phyloP scores from a whole-genome alignment of 2,329 filamentous ascomycete species.

The Aspergillus texensis region DNA sequence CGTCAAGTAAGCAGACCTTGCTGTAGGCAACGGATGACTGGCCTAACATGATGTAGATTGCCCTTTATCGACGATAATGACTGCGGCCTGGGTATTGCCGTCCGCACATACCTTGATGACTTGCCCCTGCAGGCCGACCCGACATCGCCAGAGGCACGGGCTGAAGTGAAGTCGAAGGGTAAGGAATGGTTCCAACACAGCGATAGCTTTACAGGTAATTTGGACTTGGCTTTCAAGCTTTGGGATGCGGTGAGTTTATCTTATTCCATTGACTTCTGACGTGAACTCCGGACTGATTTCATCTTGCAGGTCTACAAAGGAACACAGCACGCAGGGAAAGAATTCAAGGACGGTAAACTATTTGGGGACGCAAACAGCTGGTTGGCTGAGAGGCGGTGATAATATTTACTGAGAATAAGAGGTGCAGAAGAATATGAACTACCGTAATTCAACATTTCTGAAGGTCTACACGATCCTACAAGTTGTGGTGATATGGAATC shows the following conservation, averaged over 20 bases:
- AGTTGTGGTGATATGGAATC: not conserved
- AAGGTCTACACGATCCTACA: not conserved
- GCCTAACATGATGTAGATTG: slow-evolving; percentile 31
- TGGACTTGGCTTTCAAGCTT: slow-evolving; percentile 62
- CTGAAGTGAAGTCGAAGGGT: slow-evolving; percentile 55
- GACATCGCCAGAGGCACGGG: slow-evolving; percentile 52
- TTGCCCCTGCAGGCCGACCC: slow-evolving; percentile 61
- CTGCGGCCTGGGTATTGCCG: slow-evolving; percentile 51
- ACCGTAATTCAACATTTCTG: not conserved
- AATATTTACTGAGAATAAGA: not conserved
- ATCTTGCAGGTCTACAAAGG: slow-evolving; percentile 58
- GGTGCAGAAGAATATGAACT: not conserved
- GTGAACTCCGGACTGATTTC: not conserved
- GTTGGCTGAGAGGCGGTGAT: slow-evolving; percentile 49
- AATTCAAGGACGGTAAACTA: slow-evolving; percentile 54
- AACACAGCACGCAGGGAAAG: slow-evolving; percentile 57
- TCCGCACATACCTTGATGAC: slow-evolving; percentile 52
- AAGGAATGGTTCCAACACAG: slow-evolving; percentile 65
- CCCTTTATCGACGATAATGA: slow-evolving; percentile 51
- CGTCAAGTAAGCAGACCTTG: slow-evolving; percentile 60
- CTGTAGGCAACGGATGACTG: not conserved
- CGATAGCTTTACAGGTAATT: slow-evolving; percentile 59
- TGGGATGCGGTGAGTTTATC: slow-evolving; percentile 63
- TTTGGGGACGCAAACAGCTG: slow-evolving; percentile 65
- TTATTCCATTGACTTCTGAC: not conserved